phyloP scores from a whole-genome alignment of 1,139 yeast genomes.

The Yamadazyma dushanensis region DNA sequence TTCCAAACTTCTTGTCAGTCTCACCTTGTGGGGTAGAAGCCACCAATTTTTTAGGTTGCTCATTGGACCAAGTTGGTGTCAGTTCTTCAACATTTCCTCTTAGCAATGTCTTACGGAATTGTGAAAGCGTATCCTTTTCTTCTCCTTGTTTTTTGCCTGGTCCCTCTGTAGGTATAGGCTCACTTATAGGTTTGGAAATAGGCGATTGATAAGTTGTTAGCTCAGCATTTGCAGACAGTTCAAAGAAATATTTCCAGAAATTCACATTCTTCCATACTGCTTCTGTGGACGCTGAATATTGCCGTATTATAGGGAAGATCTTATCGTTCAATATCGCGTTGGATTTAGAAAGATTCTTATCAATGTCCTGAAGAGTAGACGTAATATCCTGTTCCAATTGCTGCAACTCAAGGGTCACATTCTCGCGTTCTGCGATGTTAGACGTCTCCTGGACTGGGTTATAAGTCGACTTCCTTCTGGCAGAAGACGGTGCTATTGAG shows the following conservation, averaged over 20 bases:
- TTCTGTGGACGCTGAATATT: conserved; percentile 55
- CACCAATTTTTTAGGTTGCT: conserved; percentile 26
- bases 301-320: conserved; percentile 60
- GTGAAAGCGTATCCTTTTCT: background rate
- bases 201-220: conserved; percentile 60
- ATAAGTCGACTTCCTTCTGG: conserved; percentile 36
- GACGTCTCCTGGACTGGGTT: conserved; percentile 11
- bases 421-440: conserved; percentile 19
- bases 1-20: conserved; percentile 17
- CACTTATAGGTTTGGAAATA: conserved; percentile 16
- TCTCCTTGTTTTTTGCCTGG: background rate
- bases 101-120: conserved; percentile 24
- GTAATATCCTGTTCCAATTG: conserved; percentile 81
- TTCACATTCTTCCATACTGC: conserved; percentile 61
- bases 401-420: conserved; percentile 59
- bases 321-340: conserved; percentile 63
- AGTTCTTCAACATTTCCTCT: conserved; percentile 29
- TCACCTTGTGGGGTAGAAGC: conserved; percentile 35
- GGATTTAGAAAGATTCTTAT: conserved; percentile 64
- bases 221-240: conserved; percentile 72
- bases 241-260: conserved; percentile 77
- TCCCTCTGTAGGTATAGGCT: conserved; percentile 3
- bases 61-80: conserved; percentile 43
- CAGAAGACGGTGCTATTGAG: conserved; percentile 41
- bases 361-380: conserved; percentile 74